phyloP scores from a whole-genome alignment of 2,329 filamentous ascomycete species.

The Teratosphaeria epicoccoides region DNA sequence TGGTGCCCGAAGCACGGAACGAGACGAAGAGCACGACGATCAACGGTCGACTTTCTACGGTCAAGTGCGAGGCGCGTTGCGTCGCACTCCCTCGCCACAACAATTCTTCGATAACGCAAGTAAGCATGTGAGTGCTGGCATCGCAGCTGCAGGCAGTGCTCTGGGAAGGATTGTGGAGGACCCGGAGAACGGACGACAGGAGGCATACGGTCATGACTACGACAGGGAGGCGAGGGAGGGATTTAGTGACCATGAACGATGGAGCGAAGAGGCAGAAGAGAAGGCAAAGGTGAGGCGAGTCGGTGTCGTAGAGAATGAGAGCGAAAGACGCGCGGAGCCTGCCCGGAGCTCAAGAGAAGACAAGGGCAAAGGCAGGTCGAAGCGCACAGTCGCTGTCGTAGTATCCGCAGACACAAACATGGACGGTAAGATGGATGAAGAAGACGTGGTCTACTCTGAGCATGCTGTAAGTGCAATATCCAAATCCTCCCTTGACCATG shows the following conservation, averaged over 20 bases:
- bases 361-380: constrained; percentile 21
- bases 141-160: constrained; percentile 71
- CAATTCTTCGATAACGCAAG: constrained; percentile 78
- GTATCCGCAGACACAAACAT: constrained; percentile 65
- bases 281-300: constrained; percentile 29
- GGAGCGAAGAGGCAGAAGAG: constrained; percentile 80
- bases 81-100: constrained; percentile 75
- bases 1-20: not conserved
- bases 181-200: constrained; percentile 45
- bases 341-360: constrained; percentile 9
- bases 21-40: not conserved
- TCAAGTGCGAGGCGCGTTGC: constrained; percentile 69
- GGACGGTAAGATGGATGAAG: constrained; percentile 45
- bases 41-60: constrained; percentile 6
- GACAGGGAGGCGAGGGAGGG: constrained; percentile 18
- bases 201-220: constrained; percentile 10
- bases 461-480: constrained; percentile 8
- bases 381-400: constrained; percentile 75
- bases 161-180: constrained; percentile 80
- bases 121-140: constrained; percentile 67
- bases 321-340: constrained; percentile 13
- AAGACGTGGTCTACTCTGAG: constrained; percentile 6
- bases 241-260: constrained; percentile 65
- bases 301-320: constrained; percentile 16
- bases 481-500: not conserved